Evolutionary conservation across 257 asterid genomes (phyloP).

Genomic region (Fraxinus anomala): DNA sequence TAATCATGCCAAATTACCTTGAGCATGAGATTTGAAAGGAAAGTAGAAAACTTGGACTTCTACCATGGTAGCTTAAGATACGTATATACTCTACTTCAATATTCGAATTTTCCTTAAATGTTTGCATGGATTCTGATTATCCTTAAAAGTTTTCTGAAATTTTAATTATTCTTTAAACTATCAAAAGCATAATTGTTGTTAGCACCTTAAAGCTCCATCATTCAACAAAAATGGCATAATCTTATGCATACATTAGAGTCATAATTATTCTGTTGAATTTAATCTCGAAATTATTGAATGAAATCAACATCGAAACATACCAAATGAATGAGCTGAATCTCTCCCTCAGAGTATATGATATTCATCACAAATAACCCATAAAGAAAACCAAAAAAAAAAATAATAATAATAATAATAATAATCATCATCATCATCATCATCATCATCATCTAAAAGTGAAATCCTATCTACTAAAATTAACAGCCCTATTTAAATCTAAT

Average conservation of each 20-base stretch:
- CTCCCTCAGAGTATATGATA: background rate
- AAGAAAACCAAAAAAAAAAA: too few relatives aligned
- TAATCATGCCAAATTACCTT: background rate
- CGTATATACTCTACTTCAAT: too few relatives aligned
- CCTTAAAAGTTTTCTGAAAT: too few relatives aligned
- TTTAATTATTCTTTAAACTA: too few relatives aligned
- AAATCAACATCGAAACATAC: background rate
- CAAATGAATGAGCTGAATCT: background rate
- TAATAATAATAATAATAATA: too few relatives aligned
- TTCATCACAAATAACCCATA: background rate
- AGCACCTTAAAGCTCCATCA: too few relatives aligned
- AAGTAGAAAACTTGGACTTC: background rate
- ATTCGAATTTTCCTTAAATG: too few relatives aligned
- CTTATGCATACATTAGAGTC: background rate
- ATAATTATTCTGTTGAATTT: background rate
- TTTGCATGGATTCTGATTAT: too few relatives aligned
- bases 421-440: too few relatives aligned
- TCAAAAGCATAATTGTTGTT: too few relatives aligned
- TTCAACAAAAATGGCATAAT: too few relatives aligned
- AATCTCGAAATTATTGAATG: background rate
- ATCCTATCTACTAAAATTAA: background rate
- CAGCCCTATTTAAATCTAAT: background rate
- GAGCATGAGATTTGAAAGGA: background rate
- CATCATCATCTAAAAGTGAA: background rate
- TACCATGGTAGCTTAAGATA: too few relatives aligned